These are phyloP conservation scores for Iberis pinnata DNA, from an alignment of 345 rosid genomes.

Conservation along the genomic window DNA sequence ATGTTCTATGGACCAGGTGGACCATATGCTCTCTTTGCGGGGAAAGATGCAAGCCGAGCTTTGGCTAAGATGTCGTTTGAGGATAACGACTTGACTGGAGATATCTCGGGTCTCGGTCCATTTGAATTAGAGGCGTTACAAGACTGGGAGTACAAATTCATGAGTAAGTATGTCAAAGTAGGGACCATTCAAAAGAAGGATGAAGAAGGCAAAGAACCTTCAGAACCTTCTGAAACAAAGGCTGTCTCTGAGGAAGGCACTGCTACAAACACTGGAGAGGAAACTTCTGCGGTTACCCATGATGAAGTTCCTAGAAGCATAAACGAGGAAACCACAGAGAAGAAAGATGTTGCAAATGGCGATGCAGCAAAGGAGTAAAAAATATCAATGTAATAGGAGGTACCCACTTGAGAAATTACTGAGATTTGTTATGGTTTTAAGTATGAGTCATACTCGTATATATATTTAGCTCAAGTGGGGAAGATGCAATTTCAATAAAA, in stretches of 20 bases:
- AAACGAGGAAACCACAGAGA: conserved; percentile 12
- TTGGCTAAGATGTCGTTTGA: conserved; percentile 99
- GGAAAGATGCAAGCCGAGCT: conserved; percentile 97
- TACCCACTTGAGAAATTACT: not conserved
- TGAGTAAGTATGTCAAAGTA: conserved; percentile 90
- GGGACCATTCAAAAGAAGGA: conserved; percentile 56
- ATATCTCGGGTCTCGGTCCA: conserved; percentile 83
- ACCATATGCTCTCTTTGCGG: conserved; percentile 88
- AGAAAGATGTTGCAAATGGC: conserved; percentile 18
- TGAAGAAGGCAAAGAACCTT: conserved; percentile 40
- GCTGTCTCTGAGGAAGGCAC: conserved; percentile 38
- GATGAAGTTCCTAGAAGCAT: conserved; percentile 20
- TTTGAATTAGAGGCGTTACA: conserved; percentile 86
- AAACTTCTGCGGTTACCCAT: conserved; percentile 12
- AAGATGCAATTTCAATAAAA: conserved; percentile 22
- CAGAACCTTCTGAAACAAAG: conserved; percentile 35
- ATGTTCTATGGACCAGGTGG: conserved; percentile 99
- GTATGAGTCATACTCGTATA: conserved; percentile 2
- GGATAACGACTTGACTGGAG: conserved; percentile 81
- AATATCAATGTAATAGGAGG: not conserved
- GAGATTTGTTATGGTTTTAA: too few species aligned
- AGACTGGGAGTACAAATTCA: conserved; percentile 99
- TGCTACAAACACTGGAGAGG: conserved; percentile 23
- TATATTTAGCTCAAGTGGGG: conserved; percentile 7
- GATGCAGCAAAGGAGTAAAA: conserved; percentile 23